These are phyloP conservation scores for Lodderomyces beijingensis DNA, from an alignment of 1,139 yeast genomes.

Conservation along the genomic window DNA sequence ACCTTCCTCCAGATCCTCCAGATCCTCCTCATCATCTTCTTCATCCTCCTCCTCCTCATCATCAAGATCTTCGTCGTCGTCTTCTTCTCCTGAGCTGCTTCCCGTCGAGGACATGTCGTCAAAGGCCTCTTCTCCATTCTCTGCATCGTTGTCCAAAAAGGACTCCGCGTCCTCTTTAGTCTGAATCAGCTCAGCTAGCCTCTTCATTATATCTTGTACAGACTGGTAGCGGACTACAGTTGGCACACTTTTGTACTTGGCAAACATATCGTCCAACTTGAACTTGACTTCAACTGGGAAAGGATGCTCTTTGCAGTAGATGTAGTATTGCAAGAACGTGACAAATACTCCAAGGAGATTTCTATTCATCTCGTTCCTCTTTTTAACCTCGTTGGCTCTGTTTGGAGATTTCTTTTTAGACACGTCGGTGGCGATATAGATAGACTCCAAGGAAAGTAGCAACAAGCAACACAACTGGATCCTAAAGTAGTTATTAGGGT, in stretches of 20 bases:
- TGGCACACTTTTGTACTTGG: conserved; percentile 16
- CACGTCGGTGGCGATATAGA: conserved; percentile 11
- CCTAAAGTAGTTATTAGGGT: conserved; percentile 68
- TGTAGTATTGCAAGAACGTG: conserved; percentile 69
- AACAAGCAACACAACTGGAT: conserved; percentile 47
- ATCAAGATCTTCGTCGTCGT: conserved; percentile 16
- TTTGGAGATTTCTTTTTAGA: conserved; percentile 7
- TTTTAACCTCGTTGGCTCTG: conserved; percentile 7
- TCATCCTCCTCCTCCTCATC: conserved; percentile 19
- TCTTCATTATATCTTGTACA: conserved; percentile 38
- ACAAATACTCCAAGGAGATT: conserved; percentile 43
- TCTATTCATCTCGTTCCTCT: conserved; percentile 13
- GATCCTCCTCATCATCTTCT: conserved; percentile 18
- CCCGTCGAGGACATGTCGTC: conserved; percentile 15
- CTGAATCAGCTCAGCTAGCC: conserved; percentile 28
- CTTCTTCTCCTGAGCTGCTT: conserved; percentile 14
- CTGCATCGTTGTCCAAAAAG: conserved; percentile 15
- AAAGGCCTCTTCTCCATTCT: conserved; percentile 8
- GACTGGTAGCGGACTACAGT: conserved; percentile 34
- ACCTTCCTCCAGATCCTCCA: conserved; percentile 17
- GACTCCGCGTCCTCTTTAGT: conserved; percentile 17
- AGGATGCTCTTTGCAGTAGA: conserved; percentile 60
- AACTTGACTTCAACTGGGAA: conserved; percentile 64
- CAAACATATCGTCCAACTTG: conserved; percentile 44
- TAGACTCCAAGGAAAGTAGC: conserved; percentile 17